Evolutionary conservation across 148 eudicot genomes (phyloP).

Genomic region (Camellia granthamiana): DNA sequence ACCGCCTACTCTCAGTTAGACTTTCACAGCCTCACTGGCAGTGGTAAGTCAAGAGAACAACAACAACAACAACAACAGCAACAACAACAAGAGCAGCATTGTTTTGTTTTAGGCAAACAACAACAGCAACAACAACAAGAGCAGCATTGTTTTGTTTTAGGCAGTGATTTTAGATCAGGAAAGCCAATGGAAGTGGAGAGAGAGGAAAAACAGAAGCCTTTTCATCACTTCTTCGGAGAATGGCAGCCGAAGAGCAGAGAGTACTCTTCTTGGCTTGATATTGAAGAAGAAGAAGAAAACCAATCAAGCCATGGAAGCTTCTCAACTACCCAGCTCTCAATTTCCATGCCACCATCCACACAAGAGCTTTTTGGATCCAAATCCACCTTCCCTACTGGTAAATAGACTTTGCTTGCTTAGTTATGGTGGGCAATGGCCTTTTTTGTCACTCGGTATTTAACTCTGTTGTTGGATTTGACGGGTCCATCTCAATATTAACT

Average conservation of each 20-base stretch:
- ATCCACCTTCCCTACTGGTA: neutral
- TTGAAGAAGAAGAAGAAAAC: slow-evolving; percentile 6
- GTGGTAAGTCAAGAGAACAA: neutral
- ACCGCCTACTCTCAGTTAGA: neutral
- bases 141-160: slow-evolving; percentile 12
- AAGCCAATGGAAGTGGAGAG: neutral
- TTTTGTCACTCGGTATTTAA: too few species aligned
- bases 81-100: slow-evolving; percentile 3
- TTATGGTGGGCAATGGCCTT: too few species aligned
- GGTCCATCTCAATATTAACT: too few species aligned
- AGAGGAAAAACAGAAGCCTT: slow-evolving; percentile 15
- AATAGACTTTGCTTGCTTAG: neutral
- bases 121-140: neutral
- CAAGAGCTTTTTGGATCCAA: slow-evolving; percentile 1
- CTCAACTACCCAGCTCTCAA: slow-evolving; percentile 10
- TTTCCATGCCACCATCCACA: slow-evolving; percentile 8
- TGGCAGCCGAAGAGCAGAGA: slow-evolving; percentile 4
- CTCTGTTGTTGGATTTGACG: too few species aligned
- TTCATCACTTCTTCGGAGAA: slow-evolving; percentile 17
- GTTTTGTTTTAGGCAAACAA: slow-evolving; percentile 10
- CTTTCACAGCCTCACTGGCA: neutral
- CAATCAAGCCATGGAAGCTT: neutral
- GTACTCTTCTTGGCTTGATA: slow-evolving; percentile 3
- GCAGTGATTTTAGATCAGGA: neutral
- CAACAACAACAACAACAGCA: neutral